phyloP scores from a whole-genome alignment of 768 basidiomycete genomes.

The Leucosporidium scottii region DNA sequence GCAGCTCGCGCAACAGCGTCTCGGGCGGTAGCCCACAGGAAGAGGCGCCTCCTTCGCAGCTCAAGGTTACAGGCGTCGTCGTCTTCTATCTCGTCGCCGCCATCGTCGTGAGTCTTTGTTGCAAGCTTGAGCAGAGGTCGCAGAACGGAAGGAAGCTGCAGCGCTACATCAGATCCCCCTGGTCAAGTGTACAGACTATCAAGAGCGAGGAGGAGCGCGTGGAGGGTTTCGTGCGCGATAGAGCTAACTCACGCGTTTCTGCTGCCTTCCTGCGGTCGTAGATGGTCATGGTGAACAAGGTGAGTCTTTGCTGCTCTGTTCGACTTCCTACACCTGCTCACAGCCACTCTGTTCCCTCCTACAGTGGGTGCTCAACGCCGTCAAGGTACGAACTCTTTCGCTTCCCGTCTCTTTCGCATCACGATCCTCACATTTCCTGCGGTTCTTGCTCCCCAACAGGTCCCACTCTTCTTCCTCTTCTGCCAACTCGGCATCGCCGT shows the following conservation, averaged over 20 bases:
- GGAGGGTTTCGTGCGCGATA: background rate
- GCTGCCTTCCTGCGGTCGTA: slow-evolving; percentile 38
- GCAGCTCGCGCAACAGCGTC: background rate
- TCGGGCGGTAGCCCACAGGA: background rate
- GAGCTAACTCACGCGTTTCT: background rate
- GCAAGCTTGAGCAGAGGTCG: background rate
- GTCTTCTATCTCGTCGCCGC: slow-evolving; percentile 84
- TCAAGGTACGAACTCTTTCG: slow-evolving; percentile 45
- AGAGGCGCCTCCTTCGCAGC: background rate
- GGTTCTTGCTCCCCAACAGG: background rate
- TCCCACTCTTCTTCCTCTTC: slow-evolving; percentile 79
- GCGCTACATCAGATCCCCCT: too few relatives aligned
- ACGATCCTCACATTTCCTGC: background rate
- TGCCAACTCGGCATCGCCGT: slow-evolving; percentile 73
- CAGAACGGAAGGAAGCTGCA: background rate
- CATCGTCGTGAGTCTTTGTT: slow-evolving; percentile 57
- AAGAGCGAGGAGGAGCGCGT: background rate
- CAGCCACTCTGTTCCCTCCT: background rate
- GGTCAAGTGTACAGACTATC: too few relatives aligned
- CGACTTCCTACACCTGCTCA: slow-evolving; percentile 3
- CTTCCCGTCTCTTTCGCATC: too few relatives aligned
- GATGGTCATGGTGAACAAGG: slow-evolving; percentile 82
- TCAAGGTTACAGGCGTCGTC: slow-evolving; percentile 8
- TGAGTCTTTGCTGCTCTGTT: background rate
- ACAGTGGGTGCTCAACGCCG: slow-evolving; percentile 78